Percentiles rank a stretch among this genome's conserved stretches.
Evolutionary conservation across 208 protist species (phyloP).

Genomic region (Crithidia brevicula): DNA sequence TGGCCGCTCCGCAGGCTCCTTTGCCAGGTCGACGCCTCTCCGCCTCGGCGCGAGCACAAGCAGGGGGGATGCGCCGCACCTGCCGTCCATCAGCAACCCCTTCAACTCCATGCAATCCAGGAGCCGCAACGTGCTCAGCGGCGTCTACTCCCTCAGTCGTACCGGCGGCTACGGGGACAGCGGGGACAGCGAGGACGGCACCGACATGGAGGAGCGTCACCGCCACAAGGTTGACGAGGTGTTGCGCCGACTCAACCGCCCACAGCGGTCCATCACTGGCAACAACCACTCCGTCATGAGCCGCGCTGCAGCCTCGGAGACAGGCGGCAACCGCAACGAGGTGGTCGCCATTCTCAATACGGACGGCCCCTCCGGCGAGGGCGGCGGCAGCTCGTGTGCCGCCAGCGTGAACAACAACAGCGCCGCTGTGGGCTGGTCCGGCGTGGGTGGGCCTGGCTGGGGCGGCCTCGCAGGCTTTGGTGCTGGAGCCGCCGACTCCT

Average conservation of each 20-base stretch:
- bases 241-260: conserved; percentile 24
- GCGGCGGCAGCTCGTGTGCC: not conserved
- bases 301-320: conserved; percentile 12
- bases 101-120: not conserved
- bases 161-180: conserved; percentile 20
- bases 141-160: conserved; percentile 23
- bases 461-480: conserved; percentile 17
- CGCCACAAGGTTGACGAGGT: conserved; percentile 33
- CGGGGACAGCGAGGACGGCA: conserved; percentile 16
- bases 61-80: not conserved
- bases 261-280: conserved; percentile 13
- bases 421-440: conserved; percentile 5
- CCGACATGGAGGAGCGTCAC: conserved; percentile 22
- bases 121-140: conserved; percentile 13
- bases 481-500: conserved; percentile 1
- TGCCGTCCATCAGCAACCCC: not conserved
- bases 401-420: conserved; percentile 14
- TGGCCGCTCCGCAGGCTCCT: conserved; percentile 1
- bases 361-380: not conserved
- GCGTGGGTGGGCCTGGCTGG: conserved; percentile 28
- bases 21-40: not conserved
- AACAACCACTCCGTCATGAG: conserved; percentile 13
- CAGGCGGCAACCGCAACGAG: not conserved
- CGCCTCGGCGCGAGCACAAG: not conserved
- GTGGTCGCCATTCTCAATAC: conserved; percentile 5